These are phyloP conservation scores for Medicago lupulina DNA, from an alignment of 306 rosid genomes.

Conservation along the genomic window DNA sequence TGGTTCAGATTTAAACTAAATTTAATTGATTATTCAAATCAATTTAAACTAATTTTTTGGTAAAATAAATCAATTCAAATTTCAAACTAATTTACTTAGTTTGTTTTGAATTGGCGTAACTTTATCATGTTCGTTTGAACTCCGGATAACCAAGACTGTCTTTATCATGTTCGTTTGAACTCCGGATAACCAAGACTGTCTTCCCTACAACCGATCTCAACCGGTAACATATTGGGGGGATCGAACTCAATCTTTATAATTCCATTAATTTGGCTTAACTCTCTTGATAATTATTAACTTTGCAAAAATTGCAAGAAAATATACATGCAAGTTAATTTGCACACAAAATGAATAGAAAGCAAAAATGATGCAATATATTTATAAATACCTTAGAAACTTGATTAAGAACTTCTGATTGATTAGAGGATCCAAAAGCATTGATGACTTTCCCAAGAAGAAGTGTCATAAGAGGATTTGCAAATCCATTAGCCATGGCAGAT, in stretches of 20 bases:
- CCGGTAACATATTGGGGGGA: too few species aligned
- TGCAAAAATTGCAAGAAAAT: not conserved
- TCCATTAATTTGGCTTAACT: not conserved
- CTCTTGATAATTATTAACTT: not conserved
- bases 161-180: too few species aligned
- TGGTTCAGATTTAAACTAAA: too few species aligned
- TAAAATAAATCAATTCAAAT: too few species aligned
- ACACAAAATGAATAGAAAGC: not conserved
- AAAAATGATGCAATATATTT: not conserved
- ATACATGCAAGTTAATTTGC: not conserved
- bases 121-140: too few species aligned
- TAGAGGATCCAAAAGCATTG: slow-evolving; percentile 61
- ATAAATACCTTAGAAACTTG: slow-evolving; percentile 61
- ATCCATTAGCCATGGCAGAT: slow-evolving; percentile 58
- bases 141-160: too few species aligned
- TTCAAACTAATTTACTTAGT: too few species aligned
- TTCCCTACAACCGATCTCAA: too few species aligned
- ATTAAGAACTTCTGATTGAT: slow-evolving; percentile 38
- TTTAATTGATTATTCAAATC: too few species aligned
- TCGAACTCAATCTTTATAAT: not conserved
- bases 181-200: too few species aligned
- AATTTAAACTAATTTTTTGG: too few species aligned
- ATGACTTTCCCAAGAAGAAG: slow-evolving; percentile 63
- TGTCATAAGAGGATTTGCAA: slow-evolving; percentile 77
- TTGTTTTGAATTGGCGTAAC: too few species aligned